phyloP scores from a whole-genome alignment of 1,284 basidiomycete genomes.

The Grifola frondosa region DNA sequence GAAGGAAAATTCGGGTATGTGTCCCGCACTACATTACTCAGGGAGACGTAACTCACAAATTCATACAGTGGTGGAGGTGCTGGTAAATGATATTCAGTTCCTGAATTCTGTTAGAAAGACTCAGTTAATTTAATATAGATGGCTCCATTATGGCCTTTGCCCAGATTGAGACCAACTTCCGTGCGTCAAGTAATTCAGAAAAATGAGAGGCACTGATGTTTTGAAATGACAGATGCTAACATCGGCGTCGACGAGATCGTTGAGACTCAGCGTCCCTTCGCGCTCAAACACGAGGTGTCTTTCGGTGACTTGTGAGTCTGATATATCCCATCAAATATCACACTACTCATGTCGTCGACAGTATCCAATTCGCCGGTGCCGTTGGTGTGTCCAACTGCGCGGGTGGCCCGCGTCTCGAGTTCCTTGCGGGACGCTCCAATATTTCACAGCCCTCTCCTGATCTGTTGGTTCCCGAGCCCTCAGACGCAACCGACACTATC shows the following conservation, averaged over 20 bases:
- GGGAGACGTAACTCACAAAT: not conserved
- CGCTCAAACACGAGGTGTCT: constrained; percentile 34
- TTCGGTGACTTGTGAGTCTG: constrained; percentile 38
- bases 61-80: constrained; percentile 3
- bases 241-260: constrained; percentile 37
- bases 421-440: constrained; percentile 36
- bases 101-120: not conserved
- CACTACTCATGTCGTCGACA: constrained; percentile 7
- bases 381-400: constrained; percentile 39
- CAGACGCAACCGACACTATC: constrained; percentile 31
- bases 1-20: constrained; percentile 34
- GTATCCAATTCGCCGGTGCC: constrained; percentile 44
- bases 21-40: not conserved
- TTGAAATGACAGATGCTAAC: constrained; percentile 25
- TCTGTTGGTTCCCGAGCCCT: constrained; percentile 34
- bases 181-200: constrained; percentile 14
- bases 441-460: constrained; percentile 29
- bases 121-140: constrained; percentile 5
- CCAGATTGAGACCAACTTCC: constrained; percentile 34
- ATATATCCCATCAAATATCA: not conserved
- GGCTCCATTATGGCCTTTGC: constrained; percentile 24
- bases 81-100: constrained; percentile 10
- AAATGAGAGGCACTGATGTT: no score
- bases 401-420: constrained; percentile 37
- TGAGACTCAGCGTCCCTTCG: constrained; percentile 34